Evolutionary conservation across 805 yeast genomes (phyloP).

Genomic region (Lipomyces yamanashiensis): DNA sequence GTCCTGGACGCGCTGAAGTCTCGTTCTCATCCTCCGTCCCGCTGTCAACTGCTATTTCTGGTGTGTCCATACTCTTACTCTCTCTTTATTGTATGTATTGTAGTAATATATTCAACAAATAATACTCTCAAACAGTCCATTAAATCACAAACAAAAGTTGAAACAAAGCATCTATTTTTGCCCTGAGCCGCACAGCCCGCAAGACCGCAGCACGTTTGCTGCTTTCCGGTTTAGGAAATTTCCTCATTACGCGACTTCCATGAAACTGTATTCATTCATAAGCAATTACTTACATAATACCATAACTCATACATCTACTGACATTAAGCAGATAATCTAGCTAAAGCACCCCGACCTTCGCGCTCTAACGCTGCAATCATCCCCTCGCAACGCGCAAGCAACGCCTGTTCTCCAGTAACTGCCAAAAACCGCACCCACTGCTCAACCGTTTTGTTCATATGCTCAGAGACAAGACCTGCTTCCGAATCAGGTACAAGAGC

Average conservation of each 20-base stretch:
- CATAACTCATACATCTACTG: no score
- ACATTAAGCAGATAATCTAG: no score
- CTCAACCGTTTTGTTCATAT: constrained; percentile 68
- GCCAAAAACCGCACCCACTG: constrained; percentile 71
- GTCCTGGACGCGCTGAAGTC: background rate
- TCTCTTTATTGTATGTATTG: no score
- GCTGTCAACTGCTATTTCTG: constrained; percentile 1
- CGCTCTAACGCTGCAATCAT: constrained; percentile 55
- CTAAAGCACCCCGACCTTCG: constrained; percentile 59
- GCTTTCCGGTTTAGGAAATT: no score
- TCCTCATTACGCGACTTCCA: no score
- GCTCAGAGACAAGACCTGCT: constrained; percentile 46
- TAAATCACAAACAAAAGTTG: background rate
- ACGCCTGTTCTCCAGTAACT: constrained; percentile 55
- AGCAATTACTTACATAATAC: no score
- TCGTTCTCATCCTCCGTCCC: constrained; percentile 1
- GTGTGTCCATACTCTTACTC: background rate
- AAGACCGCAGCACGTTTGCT: no score
- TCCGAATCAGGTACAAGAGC: constrained; percentile 2
- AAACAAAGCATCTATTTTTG: background rate
- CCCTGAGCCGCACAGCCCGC: background rate
- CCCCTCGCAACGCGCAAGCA: constrained; percentile 53
- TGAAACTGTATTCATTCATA: no score
- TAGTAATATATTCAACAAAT: no score
- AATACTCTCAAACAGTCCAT: no score